Evolutionary conservation across 306 rosid genomes (phyloP).

Genomic region (Acacia melanoxylon): DNA sequence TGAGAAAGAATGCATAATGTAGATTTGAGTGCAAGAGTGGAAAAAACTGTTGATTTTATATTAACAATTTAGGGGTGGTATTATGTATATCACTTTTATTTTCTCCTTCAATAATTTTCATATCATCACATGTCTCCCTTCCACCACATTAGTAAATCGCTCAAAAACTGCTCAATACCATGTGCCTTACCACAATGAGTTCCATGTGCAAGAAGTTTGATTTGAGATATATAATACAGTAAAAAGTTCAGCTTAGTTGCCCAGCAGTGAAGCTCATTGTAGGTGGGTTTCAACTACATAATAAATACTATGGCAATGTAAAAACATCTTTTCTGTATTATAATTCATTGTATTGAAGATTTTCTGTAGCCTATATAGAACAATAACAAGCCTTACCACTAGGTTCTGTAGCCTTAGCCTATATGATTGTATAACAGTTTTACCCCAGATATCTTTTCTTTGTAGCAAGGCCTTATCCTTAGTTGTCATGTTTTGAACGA

Average conservation of each 20-base stretch:
- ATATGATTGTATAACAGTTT: neutral
- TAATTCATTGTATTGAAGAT: neutral
- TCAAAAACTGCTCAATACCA: conserved; percentile 1
- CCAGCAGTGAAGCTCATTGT: conserved; percentile 6
- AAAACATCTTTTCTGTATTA: neutral
- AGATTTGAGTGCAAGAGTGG: neutral
- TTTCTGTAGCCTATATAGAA: neutral
- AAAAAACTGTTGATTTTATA: conserved; percentile 1
- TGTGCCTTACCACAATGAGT: conserved; percentile 6
- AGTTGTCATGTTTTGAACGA: neutral
- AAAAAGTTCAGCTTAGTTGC: neutral
- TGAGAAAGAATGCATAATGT: neutral
- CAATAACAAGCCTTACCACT: too few species aligned
- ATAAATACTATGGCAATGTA: neutral
- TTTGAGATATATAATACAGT: conserved; percentile 2
- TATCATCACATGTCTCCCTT: neutral
- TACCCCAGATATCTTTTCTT: neutral
- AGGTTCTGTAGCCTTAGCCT: neutral
- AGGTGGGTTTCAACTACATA: conserved; percentile 10
- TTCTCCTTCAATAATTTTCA: neutral
- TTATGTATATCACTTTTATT: neutral
- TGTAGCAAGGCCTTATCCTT: neutral
- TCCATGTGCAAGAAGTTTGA: conserved; percentile 8
- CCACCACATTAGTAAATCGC: neutral
- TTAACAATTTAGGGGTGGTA: neutral